These are phyloP conservation scores for Corrigiola litoralis DNA, from an alignment of 179 eudicot species.

Conservation along the genomic window DNA sequence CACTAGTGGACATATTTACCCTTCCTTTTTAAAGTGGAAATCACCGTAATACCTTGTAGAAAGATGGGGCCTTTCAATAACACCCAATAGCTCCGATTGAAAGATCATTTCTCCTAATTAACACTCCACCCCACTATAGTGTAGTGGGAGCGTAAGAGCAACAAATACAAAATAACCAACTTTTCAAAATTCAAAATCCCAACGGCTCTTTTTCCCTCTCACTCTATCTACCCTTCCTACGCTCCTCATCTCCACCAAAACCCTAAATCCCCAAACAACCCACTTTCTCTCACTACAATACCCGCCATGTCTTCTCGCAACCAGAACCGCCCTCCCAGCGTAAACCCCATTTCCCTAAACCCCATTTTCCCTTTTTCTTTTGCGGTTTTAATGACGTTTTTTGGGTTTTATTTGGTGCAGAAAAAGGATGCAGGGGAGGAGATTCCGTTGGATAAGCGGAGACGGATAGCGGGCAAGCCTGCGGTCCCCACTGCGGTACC, in stretches of 20 bases:
- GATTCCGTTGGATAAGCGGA: slow-evolving; percentile 29
- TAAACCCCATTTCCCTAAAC: slow-evolving; percentile 6
- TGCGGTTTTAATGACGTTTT: neutral
- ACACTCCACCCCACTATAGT: too few relatives aligned
- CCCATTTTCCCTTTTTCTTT: neutral
- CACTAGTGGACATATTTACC: too few relatives aligned
- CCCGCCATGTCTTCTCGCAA: slow-evolving; percentile 38
- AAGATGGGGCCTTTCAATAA: too few relatives aligned
- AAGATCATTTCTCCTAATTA: too few relatives aligned
- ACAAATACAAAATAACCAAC: neutral
- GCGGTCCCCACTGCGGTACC: slow-evolving; percentile 34
- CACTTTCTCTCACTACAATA: neutral
- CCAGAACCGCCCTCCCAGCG: slow-evolving; percentile 37
- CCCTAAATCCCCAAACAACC: slow-evolving; percentile 16
- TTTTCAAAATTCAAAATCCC: slow-evolving; percentile 19
- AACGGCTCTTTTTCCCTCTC: slow-evolving; percentile 21
- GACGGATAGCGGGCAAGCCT: slow-evolving; percentile 23
- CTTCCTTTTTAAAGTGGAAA: too few relatives aligned
- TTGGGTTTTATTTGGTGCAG: slow-evolving; percentile 11
- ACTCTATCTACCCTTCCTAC: slow-evolving; percentile 11
- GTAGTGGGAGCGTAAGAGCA: too few relatives aligned
- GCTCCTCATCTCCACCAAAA: slow-evolving; percentile 8
- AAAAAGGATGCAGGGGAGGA: slow-evolving; percentile 34
- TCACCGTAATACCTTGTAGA: too few relatives aligned
- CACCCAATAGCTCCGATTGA: too few relatives aligned